Evolutionary conservation across 2,329 filamentous ascomycete genomes (phyloP).

Genomic region (Fusarium pininemorale): DNA sequence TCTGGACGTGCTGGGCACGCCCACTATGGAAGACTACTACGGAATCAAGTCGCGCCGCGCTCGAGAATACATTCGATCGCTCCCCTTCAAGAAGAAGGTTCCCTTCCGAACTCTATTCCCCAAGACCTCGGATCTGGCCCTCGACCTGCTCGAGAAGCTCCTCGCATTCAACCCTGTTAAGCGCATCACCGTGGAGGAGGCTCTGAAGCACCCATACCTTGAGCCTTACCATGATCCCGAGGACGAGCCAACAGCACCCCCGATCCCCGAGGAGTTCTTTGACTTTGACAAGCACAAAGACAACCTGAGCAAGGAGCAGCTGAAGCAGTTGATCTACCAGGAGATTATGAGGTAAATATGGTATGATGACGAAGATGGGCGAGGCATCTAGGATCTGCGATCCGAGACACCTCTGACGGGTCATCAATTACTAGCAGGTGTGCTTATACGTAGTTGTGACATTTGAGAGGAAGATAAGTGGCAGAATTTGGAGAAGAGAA

Average conservation of each 20-base stretch:
- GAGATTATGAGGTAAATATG: constrained; percentile 79
- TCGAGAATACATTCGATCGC: constrained; percentile 95
- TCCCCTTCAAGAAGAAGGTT: constrained; percentile 99
- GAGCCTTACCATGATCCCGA: constrained; percentile 99
- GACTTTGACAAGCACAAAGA: constrained; percentile 99
- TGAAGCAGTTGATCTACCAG: constrained; percentile 97
- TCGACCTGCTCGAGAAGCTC: constrained; percentile 94
- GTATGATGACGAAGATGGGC: neutral
- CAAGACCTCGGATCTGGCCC: constrained; percentile 96
- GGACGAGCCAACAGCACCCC: constrained; percentile 94
- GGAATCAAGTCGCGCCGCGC: constrained; percentile 98
- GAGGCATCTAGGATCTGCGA: constrained; percentile 18
- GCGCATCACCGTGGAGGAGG: constrained; percentile 97
- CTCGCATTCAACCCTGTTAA: constrained; percentile 98
- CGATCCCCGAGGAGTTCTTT: constrained; percentile 98
- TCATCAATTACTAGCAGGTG: neutral
- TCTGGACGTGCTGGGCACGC: constrained; percentile 94
- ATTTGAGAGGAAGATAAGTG: constrained; percentile 15
- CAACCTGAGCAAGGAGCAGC: constrained; percentile 94
- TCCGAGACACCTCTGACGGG: neutral
- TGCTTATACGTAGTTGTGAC: constrained; percentile 5
- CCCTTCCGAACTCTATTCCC: constrained; percentile 97
- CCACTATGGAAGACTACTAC: constrained; percentile 99
- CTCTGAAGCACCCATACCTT: constrained; percentile 95
- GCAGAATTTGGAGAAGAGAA: constrained; percentile 31